A percentile compares a stretch with the other conserved stretches of the same genome.
Evolutionary conservation across 139 green algal genomes (phyloP).

Genomic region (Ostreobium quekettii): DNA sequence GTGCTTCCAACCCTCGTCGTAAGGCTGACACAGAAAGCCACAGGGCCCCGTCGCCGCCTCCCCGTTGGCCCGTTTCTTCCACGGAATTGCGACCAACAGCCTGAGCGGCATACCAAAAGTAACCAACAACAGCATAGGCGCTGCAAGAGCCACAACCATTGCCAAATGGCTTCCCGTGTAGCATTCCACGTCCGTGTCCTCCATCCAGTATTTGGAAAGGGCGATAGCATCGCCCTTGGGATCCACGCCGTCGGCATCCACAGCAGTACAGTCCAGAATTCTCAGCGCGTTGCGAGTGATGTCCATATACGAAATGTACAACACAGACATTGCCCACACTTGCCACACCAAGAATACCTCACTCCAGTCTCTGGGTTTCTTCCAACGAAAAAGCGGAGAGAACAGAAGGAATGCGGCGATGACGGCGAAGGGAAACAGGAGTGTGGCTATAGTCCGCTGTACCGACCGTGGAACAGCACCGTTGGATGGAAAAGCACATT

Average conservation of each 20-base stretch:
- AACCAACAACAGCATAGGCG: neutral
- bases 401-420: neutral
- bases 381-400: neutral
- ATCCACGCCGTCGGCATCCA: conserved; percentile 2
- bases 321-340: neutral
- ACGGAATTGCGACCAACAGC: neutral
- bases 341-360: neutral
- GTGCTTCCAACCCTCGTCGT: neutral
- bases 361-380: neutral
- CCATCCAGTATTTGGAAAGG: conserved; percentile 9
- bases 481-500: too few relatives aligned
- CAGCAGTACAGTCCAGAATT: conserved; percentile 4
- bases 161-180: neutral
- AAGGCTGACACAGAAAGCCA: conserved; percentile 8
- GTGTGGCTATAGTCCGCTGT: neutral
- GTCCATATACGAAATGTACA: conserved; percentile 5
- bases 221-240: neutral
- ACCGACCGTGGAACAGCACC: too few relatives aligned
- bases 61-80: neutral
- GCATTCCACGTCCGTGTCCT: conserved; percentile 4
- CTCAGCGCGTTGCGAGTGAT: neutral
- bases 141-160: neutral
- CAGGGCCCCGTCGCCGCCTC: neutral
- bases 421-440: neutral
- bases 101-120: neutral